Evolutionary conservation across 805 yeast species (phyloP), one percentile per base, ranked within the genome.

Genomic region (Candida khao-thaluensis): DNA sequence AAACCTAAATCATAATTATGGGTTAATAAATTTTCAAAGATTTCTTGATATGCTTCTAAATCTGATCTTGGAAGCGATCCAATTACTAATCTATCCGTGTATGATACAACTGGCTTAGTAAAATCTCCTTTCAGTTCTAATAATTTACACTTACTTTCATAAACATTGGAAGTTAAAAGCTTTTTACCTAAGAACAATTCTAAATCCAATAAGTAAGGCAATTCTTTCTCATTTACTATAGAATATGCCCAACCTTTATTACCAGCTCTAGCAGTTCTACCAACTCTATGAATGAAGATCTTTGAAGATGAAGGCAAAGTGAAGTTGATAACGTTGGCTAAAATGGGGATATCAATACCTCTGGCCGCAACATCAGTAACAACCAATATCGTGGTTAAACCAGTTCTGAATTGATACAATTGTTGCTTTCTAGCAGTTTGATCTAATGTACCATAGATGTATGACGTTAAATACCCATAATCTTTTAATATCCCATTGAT

Each of bases 211-310:
- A 93, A 62, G 52, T 91, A 93, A 8, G 99, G 96, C 41, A 91
- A 64, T 59, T 93, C 99, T 40, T 78, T 72, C 48, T 89, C 95
- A 42, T 81, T 74, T 6, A 90, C 83, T 44, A 93, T 78, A 2
- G 96, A 83, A 59, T 86, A 93, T 0, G 99, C 99, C 95, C 97
- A 89, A 57, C 99, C 99, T 51, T 76, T 80, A 59, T 88, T 84
- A 59, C 99, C 99, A 7, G 99, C 99, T 75, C 99, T 85, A 8
- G 99, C 99, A 32, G 99, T 93, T 75, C 99, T 82, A 62, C 99
- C 99, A 33, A 93, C 98, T 66, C 99, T 81, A 65, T 93, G 99
- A 40, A 93, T 77, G 62, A 93, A 93, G 43, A 91, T 85, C 62
- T 95, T 93, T 3, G 97, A 88, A 1, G 95, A 82, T 1, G 88